Evolutionary conservation across 345 rosid genomes (phyloP), one percentile per base, ranked within the genome.

Genomic region (Citrus maxima): DNA sequence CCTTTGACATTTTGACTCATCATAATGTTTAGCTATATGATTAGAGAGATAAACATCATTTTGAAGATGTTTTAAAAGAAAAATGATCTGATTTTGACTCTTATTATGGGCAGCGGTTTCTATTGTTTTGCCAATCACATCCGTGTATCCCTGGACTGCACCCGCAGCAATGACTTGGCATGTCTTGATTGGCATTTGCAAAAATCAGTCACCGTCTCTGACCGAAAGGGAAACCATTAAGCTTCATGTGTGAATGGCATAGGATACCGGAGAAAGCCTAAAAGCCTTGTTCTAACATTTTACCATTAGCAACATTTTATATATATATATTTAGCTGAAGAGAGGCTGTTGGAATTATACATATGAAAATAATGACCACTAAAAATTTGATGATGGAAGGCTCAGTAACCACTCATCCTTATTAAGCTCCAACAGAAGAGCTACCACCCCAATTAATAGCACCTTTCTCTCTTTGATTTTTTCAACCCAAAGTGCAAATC

Each of bases 291-390:
- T 46, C 51, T 46, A 46, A 13, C 1, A 46, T 46, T 46, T 46
- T 46, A 46, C 18, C 51, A 46, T 46, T 46, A 12, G 49, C 16
- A 12, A 40, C 46, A 40, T 40, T 9, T 40, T 10, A 40, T 10
- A 40, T 40, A 32, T 25, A 25, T 25, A 40, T 10, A 10, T 42
- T 42, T 3, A 42, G 16, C 16, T 13, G 51, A 13, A 18, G 24
- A 40, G 34, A 69, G 16, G 5, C 5, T 22, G 12, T 28, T 24
- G 38, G 35, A 70, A 65, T 58, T 6, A 18, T 30, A 54, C 27
- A 81, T 46, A 40, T 40, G 3, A 73, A 12, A 83, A 79, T 80
- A 75, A 79, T 68, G 75, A 80, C 92, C 89, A 86, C 91, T 77
- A 87, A 78, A 78, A 78, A 77, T 68, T 49, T 55, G 77, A 77